Conservation (phyloP, 352 stramenopile genomes). For the Pythium aphanidermatum region DNA sequence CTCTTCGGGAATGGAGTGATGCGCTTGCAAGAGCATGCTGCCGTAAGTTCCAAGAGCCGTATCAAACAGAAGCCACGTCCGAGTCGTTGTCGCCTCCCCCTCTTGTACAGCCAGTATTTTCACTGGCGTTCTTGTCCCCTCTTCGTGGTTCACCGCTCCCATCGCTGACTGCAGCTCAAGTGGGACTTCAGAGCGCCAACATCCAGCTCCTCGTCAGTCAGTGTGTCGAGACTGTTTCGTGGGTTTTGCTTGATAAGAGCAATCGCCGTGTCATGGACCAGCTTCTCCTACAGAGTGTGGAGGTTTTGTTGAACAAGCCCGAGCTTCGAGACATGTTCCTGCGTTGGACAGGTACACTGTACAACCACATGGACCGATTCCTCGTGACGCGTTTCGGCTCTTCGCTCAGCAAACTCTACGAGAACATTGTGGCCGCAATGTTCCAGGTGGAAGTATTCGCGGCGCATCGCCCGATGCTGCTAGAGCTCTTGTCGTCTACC, state of each 20-base stretch:
- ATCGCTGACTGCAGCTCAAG: neutral
- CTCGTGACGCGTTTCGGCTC: constrained; percentile 1
- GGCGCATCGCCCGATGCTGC: constrained; percentile 1
- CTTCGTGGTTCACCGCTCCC: constrained; percentile 1
- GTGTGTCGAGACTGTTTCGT: constrained; percentile 8
- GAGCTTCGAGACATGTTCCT: constrained; percentile 4
- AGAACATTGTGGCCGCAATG: constrained; percentile 9
- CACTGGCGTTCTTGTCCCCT: constrained; percentile 7
- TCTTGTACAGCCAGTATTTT: neutral
- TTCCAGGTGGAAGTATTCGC: constrained; percentile 11
- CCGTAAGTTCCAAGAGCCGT: no score
- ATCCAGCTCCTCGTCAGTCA: constrained; percentile 1
- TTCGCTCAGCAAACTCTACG: constrained; percentile 7
- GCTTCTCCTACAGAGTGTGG: neutral
- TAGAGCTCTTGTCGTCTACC: constrained; percentile 11
- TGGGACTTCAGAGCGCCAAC: neutral
- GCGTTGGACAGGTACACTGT: neutral
- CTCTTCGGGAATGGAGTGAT: constrained; percentile 26
- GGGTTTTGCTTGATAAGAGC: constrained; percentile 4
- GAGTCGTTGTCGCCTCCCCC: constrained; percentile 9
- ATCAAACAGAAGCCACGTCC: no score
- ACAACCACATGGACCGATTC: constrained; percentile 8
- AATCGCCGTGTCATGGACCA: constrained; percentile 8
- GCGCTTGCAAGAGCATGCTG: no score
- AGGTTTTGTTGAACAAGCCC: neutral